Percentiles rank a stretch among this genome's conserved stretches.
These are phyloP conservation scores for Dactylella cylindrospora DNA, from an alignment of 2,329 filamentous ascomycete genomes.

Conservation along the genomic window DNA sequence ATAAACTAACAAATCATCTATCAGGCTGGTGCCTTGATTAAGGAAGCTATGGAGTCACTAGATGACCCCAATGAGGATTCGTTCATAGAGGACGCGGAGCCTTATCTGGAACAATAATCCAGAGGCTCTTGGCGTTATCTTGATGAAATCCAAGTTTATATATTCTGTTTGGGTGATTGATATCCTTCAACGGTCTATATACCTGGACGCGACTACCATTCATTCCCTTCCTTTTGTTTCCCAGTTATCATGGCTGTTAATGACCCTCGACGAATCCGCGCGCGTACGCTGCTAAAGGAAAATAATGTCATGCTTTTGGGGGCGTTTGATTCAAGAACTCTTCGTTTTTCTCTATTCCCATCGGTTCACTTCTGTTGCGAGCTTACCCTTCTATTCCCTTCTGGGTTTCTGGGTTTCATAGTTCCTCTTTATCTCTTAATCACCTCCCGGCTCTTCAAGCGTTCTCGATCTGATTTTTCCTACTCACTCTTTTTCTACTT, in stretches of 20 bases:
- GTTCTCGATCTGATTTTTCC: not conserved
- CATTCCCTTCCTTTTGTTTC: not conserved
- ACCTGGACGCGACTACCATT: not conserved
- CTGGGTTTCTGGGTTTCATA: not conserved
- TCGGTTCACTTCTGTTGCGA: not conserved
- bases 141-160: not conserved
- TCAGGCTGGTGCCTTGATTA: conserved; percentile 88
- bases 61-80: conserved; percentile 72
- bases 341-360: not conserved
- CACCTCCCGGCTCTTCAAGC: not conserved
- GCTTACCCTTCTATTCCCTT: not conserved
- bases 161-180: not conserved
- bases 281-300: not conserved
- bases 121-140: not conserved
- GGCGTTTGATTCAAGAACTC: not conserved
- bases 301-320: not conserved
- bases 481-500: not conserved
- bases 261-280: too few species aligned
- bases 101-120: conserved; percentile 37
- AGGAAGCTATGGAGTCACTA: conserved; percentile 91
- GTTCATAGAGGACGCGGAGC: conserved; percentile 41
- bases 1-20: conserved; percentile 36
- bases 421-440: too few species aligned
- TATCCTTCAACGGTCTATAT: not conserved
- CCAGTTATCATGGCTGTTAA: not conserved